Evolutionary conservation across 352 stramenopile species (phyloP), one percentile per base, ranked within the genome.

Genomic region (Globisporangium spiculum): DNA sequence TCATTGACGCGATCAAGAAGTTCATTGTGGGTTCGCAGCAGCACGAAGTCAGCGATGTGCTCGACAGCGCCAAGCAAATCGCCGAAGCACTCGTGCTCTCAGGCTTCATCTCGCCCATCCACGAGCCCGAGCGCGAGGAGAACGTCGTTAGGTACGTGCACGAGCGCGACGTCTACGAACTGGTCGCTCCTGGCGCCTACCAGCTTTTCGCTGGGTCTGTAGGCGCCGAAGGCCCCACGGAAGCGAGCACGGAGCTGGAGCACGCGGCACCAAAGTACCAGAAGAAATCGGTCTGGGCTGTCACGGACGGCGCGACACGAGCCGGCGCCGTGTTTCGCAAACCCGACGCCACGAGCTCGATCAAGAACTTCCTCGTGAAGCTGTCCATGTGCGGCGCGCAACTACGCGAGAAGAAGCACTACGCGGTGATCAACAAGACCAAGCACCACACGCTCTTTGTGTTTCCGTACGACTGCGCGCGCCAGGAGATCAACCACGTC

Each of bases 111-210:
- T 74, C 75, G 5, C 75, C 73, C 0, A 46, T 76, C 22, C 56
- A 72, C 16, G 75, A 82, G 38, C 61, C 59, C 4, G 24, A 58
- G 14, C 16, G 70, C 24, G 65, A 75, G 24, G 34, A 60, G 34
- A 60, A 58, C 27, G 56, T 63, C 36, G 27, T 59, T 48, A 58
- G 36, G 12, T 81, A 80, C 63, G 67, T 90, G 2, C 24, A 68
- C 2, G 69, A 79, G 22, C 67, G 74, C 30, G 57, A 46, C 9
- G 76, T 73, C 60, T 89, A 84, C 67, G 83, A 91, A 44, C 73
- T 91, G 9, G 79, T 91, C 0, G 73, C 76, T 20, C 77, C 79
- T 10, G 73, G 75, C 26, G 77, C 67, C 4, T 46, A 66, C 48
- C 63, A 58, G 7, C 20, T 63, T 16, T 6, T 57, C 9, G 46